phyloP scores from a whole-genome alignment of 1,284 basidiomycete genomes.

The Farysia itapuensis region DNA sequence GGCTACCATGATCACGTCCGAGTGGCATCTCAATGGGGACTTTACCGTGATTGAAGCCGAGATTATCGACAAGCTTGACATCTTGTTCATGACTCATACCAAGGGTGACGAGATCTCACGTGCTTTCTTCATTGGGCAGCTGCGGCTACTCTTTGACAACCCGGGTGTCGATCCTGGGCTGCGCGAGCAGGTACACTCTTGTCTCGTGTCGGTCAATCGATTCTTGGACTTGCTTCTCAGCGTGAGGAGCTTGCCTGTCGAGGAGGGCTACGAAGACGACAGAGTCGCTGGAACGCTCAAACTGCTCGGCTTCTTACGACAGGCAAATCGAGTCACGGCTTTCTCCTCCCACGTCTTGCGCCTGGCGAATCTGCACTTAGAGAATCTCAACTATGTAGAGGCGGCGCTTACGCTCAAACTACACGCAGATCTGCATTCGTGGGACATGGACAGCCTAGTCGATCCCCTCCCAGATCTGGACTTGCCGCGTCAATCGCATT shows the following conservation, averaged over 20 bases:
- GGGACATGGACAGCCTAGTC: constrained; percentile 73
- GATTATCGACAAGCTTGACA: constrained; percentile 89
- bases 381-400: constrained; percentile 85
- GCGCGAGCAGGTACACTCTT: constrained; percentile 74
- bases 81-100: constrained; percentile 84
- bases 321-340: constrained; percentile 50
- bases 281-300: constrained; percentile 87
- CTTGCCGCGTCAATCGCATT: constrained; percentile 87
- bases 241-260: constrained; percentile 73
- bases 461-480: constrained; percentile 68
- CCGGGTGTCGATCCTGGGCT: constrained; percentile 78
- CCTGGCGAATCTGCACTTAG: constrained; percentile 66
- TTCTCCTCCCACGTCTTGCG: constrained; percentile 54
- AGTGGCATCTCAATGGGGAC: constrained; percentile 62
- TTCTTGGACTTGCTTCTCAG: constrained; percentile 92
- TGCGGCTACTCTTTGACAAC: constrained; percentile 81
- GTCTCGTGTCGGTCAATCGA: constrained; percentile 84
- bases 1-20: constrained; percentile 93
- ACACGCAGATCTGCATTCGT: constrained; percentile 89
- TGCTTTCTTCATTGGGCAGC: constrained; percentile 89
- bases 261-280: constrained; percentile 68
- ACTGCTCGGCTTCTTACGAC: constrained; percentile 53
- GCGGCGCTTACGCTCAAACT: constrained; percentile 82
- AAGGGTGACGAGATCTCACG: constrained; percentile 85
- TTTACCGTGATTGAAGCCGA: constrained; percentile 74